phyloP scores from a whole-genome alignment of 2,329 filamentous ascomycete species.

The Nigrograna mackinnonii region DNA sequence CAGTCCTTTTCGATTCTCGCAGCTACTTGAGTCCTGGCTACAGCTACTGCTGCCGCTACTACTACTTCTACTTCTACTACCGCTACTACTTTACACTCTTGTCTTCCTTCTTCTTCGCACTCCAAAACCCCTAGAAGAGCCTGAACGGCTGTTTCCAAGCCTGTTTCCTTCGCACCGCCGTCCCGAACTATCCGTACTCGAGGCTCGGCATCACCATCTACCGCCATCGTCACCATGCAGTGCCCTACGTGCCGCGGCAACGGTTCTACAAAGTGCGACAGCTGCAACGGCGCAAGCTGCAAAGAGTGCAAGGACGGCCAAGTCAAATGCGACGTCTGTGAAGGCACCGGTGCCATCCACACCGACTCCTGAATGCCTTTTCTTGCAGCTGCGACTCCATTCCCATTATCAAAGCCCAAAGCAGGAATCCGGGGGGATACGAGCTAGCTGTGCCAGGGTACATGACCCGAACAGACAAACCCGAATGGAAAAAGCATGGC shows the following conservation, averaged over 20 bases:
- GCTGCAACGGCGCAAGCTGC: slow-evolving; percentile 2
- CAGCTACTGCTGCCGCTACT: no score
- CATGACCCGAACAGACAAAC: no score
- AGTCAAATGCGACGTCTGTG: slow-evolving; percentile 1
- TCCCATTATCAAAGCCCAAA: background rate
- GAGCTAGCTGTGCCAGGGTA: slow-evolving; percentile 2
- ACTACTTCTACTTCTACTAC: no score
- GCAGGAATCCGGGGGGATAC: background rate
- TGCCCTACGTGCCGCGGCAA: slow-evolving; percentile 3
- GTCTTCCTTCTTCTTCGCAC: background rate
- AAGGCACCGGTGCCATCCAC: slow-evolving; percentile 2
- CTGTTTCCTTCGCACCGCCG: background rate
- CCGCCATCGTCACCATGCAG: slow-evolving; percentile 3
- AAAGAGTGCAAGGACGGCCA: slow-evolving; percentile 1
- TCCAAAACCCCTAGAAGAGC: background rate
- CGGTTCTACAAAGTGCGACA: slow-evolving; percentile 4
- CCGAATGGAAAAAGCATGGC: no score
- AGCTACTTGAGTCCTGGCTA: no score
- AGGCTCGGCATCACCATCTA: no score
- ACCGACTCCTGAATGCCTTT: background rate
- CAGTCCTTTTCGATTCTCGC: no score
- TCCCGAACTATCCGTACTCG: background rate
- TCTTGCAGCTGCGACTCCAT: background rate
- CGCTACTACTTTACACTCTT: no score
- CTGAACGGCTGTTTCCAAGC: background rate